These are phyloP conservation scores for Chrysoporthe cubensis DNA, from an alignment of 2,329 filamentous ascomycete species.

Conservation along the genomic window DNA sequence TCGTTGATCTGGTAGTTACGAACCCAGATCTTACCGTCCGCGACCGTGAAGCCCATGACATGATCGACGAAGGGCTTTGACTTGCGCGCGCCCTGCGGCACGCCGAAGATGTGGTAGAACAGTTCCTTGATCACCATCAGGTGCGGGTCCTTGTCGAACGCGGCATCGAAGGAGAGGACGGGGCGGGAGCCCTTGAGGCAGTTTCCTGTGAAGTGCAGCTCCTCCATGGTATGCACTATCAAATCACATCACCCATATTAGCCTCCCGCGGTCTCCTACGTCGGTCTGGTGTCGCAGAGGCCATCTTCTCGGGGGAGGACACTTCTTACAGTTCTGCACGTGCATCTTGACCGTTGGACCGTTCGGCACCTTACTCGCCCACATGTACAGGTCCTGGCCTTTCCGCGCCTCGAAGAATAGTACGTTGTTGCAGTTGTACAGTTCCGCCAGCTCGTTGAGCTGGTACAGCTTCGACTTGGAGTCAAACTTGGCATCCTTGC, in stretches of 20 bases:
- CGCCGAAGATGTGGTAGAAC: slow-evolving; percentile 87
- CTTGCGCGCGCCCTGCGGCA: slow-evolving; percentile 84
- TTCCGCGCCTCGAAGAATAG: slow-evolving; percentile 96
- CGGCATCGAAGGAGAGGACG: slow-evolving; percentile 86
- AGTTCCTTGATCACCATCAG: slow-evolving; percentile 86
- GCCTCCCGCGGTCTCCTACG: not conserved
- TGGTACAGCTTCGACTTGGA: slow-evolving; percentile 87
- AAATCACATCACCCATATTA: not conserved
- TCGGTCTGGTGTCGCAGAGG: not conserved
- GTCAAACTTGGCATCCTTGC: slow-evolving; percentile 96
- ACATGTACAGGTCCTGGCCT: slow-evolving; percentile 90
- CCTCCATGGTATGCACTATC: slow-evolving; percentile 90
- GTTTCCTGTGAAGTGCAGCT: slow-evolving; percentile 95
- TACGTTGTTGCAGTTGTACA: slow-evolving; percentile 88
- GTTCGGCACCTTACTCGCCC: slow-evolving; percentile 90
- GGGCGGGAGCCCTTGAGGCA: slow-evolving; percentile 92
- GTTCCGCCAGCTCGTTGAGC: slow-evolving; percentile 74
- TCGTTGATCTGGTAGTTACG: slow-evolving; percentile 93
- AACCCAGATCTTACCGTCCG: slow-evolving; percentile 95
- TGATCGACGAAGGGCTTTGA: slow-evolving; percentile 96
- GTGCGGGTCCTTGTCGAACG: slow-evolving; percentile 82
- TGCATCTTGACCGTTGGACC: slow-evolving; percentile 68
- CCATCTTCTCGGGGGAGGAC: slow-evolving; percentile 5
- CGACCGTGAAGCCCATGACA: slow-evolving; percentile 88
- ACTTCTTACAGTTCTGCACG: slow-evolving; percentile 70